Percentiles rank a stretch among this genome's conserved stretches.
phyloP scores from a whole-genome alignment of 129 eudicot genomes.

The Chrysanthemum lavandulifolium region DNA sequence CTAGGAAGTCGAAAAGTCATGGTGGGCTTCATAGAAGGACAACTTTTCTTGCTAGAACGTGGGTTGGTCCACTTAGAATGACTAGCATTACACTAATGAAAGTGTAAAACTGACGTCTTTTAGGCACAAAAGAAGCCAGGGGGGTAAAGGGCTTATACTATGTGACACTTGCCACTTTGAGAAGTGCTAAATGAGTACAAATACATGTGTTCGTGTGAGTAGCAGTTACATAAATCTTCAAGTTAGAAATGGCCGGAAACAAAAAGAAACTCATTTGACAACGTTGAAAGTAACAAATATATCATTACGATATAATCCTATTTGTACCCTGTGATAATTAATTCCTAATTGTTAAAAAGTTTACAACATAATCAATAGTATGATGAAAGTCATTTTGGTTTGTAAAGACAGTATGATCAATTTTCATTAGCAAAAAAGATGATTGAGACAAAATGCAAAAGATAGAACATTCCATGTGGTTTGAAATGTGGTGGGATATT shows the following conservation, averaged over 20 bases:
- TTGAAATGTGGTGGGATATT: conserved; percentile 26
- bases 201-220: too few relatives aligned
- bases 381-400: not conserved
- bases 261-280: too few relatives aligned
- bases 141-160: too few relatives aligned
- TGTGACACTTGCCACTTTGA: not conserved
- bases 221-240: too few relatives aligned
- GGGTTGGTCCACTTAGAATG: conserved; percentile 16
- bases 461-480: conserved; percentile 40
- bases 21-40: conserved; percentile 6
- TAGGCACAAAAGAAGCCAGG: not conserved
- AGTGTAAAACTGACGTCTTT: conserved; percentile 7
- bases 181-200: not conserved
- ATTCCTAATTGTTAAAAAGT: too few relatives aligned
- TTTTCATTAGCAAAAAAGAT: not conserved
- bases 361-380: not conserved
- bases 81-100: conserved; percentile 17
- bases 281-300: not conserved
- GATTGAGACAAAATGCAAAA: conserved; percentile 26
- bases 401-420: too few relatives aligned
- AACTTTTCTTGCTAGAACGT: conserved; percentile 12
- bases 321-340: not conserved
- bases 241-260: too few relatives aligned
- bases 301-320: conserved; percentile 1
- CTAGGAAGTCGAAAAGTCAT: not conserved